Conservation (phyloP, 208 protist genomes). For the Crithidia acanthocephali region DNA sequence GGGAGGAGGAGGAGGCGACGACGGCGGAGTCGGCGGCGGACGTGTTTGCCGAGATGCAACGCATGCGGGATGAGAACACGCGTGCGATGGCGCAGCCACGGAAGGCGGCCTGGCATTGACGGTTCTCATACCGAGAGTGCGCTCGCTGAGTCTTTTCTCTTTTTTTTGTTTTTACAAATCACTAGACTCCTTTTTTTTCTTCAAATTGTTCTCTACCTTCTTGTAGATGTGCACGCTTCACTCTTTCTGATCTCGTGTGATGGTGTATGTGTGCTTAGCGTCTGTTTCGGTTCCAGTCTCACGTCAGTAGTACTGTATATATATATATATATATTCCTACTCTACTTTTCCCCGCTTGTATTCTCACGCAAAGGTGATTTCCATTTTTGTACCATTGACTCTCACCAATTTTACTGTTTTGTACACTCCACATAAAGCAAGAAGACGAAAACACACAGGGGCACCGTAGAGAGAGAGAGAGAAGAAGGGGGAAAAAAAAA, state of each 20-base stretch:
- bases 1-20: background rate
- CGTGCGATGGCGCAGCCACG: slow-evolving; percentile 51
- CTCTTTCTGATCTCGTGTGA: too few relatives aligned
- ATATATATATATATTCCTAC: slow-evolving; percentile 10
- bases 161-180: background rate
- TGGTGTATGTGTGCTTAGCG: too few relatives aligned
- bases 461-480: too few relatives aligned
- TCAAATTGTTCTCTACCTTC: too few relatives aligned
- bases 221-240: too few relatives aligned
- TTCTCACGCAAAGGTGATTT: background rate
- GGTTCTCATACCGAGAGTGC: too few relatives aligned
- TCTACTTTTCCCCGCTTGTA: background rate
- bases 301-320: too few relatives aligned
- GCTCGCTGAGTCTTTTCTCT: background rate
- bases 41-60: slow-evolving; percentile 50
- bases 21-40: slow-evolving; percentile 13
- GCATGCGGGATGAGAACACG: slow-evolving; percentile 65
- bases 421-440: too few relatives aligned
- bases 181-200: background rate
- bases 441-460: too few relatives aligned
- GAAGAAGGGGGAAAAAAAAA: too few relatives aligned
- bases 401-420: slow-evolving; percentile 11
- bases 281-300: too few relatives aligned
- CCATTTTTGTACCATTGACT: background rate
- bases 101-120: slow-evolving; percentile 43